Evolutionary conservation across 805 yeast genomes (phyloP), one percentile per base, ranked within the genome.

Genomic region (Isabelozyma gotoi): DNA sequence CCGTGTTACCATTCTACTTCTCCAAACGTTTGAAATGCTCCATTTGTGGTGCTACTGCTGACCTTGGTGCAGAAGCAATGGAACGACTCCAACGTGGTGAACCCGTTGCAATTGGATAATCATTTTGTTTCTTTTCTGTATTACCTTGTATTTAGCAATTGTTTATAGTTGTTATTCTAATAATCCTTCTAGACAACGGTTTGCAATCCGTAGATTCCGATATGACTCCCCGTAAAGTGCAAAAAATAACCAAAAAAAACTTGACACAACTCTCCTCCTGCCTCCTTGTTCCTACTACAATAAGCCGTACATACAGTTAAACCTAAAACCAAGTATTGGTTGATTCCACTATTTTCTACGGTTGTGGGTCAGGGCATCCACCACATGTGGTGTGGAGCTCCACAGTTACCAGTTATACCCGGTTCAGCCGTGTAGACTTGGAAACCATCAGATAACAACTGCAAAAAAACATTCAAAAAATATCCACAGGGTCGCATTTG

Each of bases 1-100:
- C 85, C 1, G 52, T 80, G 11, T 49, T 80, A 3, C 85, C 85
- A 3, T 58, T 79, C 34, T 76, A 71, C 54, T 74, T 73, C 68
- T 70, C 76, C 15, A 80, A 77, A 52, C 73, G 78, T 45, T 52
- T 78, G 38, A 74, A 65, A 39, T 80, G 85, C 50, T 58, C 67
- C 1, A 75, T 77, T 11, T 80, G 85, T 53, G 72, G 77, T 14
- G 78, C 71, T 2, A 53, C 67, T 5, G 71, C 68, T 4, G 60
- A 58, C 27, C 48, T 67, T 18, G 52, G 57, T 44, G 36, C 41
- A 5, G 56, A 53, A 3, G 61, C 57, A 3, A 49, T 63, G 7
- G 49, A 51, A 15, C 50, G 63, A 33, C 50, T 67, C 46, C 52
- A 57, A 38, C 43, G 45, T 34, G 71, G 71, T 7, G 67, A 67